Evolutionary conservation across 306 rosid genomes (phyloP), one percentile per base, ranked within the genome.

Genomic region (Pueraria montana): DNA sequence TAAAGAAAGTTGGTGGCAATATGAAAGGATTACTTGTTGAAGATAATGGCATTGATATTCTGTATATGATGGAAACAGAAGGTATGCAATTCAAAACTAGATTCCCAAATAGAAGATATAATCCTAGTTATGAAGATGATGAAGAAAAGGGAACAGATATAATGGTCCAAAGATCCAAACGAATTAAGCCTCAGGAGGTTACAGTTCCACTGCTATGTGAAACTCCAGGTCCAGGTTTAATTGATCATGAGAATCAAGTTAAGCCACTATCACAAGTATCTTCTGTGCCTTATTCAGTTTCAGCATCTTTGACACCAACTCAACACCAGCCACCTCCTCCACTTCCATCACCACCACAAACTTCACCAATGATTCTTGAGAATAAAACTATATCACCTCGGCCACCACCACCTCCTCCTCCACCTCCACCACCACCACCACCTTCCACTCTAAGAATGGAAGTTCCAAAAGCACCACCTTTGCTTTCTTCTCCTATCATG

Each of bases 81-180:
- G 84, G 80, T 16, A 88, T 84, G 21, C 68, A 85, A 42, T 36
- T 71, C 77, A 55, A 66, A 77, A 45, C 77, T 9, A 67, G 78
- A 49, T 74, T 87, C 79, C 84, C 90, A 14, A 82, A 82, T 50
- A 70, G 82, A 14, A 81, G 82, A 40, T 78, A 59, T 8, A 88
- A 92, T 81, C 92, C 90, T 3, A 90, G 92, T 78, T 86, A 20
- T 77, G 86, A 86, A 77, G 89, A 84, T 10, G 77, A 71, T 17
- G 81, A 81, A 64, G 88, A 86, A 69, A 88, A 87, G 82, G 80
- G 78, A 76, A 84, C 85, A 52, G 89, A 88, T 77, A 79, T 65
- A 13, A 61, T 55, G 67, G 84, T 69, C 72, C 89, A 84, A 59
- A 72, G 50, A 61, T 53, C 84, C 9, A 84, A 74, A 67, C 45